Evolutionary conservation across 129 eudicot genomes (phyloP), one percentile per base, ranked within the genome.

Genomic region (Tagetes patula): DNA sequence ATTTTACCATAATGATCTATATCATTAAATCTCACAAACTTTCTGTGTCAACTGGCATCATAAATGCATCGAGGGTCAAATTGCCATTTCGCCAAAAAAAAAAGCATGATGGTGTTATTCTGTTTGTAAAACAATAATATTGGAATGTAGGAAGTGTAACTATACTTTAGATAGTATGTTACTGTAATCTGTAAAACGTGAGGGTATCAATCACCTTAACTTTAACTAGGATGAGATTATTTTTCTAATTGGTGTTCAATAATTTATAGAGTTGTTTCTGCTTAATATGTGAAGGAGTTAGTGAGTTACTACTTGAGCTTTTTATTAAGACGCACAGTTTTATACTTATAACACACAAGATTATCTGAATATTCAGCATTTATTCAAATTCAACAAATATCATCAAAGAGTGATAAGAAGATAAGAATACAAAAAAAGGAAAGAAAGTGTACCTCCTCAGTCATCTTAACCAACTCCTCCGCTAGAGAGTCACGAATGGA

Each of bases 401-500:
- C 38, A 9, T 67, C 40, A 46, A 33, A 46, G 65, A 14, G 38
- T 48, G 20, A 48, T 69, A 47, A 6, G 52, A 37, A 3, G 39
- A 45, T 41, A 58, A 67, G 49, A 69, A 56, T 5, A 43, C 6
- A 13, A 6, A 31, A 14, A 42, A 41, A 64, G n/a, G 41, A 41
- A 40, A 13, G 66, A 54, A 67, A 67, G 20, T 1, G n/a, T 67
- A 89, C 98, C 88, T 89, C 87, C 65, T 82, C 98, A 9, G 98
- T 92, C 96, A 92, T 80, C 77, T 89, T 89, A 67, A 92, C 98
- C 81, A 92, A 75, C 85, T 92, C 98, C 85, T 92, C 98, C 33
- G 98, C 91, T 85, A 92, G 96, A 72, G 98, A 89, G 77, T 92
- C 96, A 47, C 98, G 89, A 53, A 92, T 92, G 37, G 98, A 87